A percentile compares a stretch with the other conserved stretches of the same genome.
Conservation (phyloP, 352 stramenopile species). For the Globisporangium spinosum region DNA sequence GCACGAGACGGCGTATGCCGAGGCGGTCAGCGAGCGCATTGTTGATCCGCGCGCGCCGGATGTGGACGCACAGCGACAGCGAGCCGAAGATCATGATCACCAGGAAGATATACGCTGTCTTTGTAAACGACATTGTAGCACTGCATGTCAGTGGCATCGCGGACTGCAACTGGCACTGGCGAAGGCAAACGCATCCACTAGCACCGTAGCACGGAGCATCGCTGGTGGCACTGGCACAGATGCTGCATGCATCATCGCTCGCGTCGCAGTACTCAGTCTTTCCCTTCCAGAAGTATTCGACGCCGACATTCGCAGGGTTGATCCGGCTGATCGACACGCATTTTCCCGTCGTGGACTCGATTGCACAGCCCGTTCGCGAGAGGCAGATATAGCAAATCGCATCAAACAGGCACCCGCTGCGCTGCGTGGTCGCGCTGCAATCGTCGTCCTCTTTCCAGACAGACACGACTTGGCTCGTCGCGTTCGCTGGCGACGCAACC, state of each 20-base stretch:
- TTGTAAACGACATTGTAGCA: constrained; percentile 6
- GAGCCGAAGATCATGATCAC: constrained; percentile 3
- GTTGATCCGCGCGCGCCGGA: constrained; percentile 3
- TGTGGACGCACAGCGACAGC: constrained; percentile 13
- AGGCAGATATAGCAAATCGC: constrained; percentile 19
- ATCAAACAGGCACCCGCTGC: constrained; percentile 12
- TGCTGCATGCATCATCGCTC: constrained; percentile 22
- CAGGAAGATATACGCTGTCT: constrained; percentile 14
- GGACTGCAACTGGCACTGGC: constrained; percentile 23
- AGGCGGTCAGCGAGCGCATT: background rate
- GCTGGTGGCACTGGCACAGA: constrained; percentile 16
- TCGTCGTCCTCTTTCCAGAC: constrained; percentile 13
- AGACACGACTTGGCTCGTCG: background rate
- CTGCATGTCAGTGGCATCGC: constrained; percentile 8
- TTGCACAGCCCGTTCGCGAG: constrained; percentile 24
- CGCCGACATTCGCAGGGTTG: constrained; percentile 7
- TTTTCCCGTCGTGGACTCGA: constrained; percentile 36
- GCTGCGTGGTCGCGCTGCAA: constrained; percentile 7
- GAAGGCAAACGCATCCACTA: constrained; percentile 24
- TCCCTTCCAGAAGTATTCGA: constrained; percentile 24
- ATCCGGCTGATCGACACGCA: constrained; percentile 29
- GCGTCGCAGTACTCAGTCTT: constrained; percentile 26
- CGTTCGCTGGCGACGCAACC: background rate
- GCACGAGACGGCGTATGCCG: constrained; percentile 1
- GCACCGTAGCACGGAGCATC: constrained; percentile 21